Evolutionary conservation across 1,139 yeast species (phyloP).

Genomic region (Debaryomyces nepalensis): DNA sequence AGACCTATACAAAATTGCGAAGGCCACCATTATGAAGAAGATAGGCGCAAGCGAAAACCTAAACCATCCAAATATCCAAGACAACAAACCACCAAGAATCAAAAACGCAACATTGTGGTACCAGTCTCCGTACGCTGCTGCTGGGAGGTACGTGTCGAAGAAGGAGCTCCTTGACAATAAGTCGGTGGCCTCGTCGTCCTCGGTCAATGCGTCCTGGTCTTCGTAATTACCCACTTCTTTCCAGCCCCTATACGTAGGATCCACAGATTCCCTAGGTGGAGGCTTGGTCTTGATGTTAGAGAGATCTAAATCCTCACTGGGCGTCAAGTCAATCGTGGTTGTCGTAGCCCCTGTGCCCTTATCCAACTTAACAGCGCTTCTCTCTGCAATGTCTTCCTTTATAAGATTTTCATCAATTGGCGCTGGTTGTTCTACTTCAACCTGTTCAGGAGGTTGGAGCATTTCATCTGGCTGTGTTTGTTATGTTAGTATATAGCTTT

Average conservation of each 20-base stretch:
- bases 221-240: slow-evolving; percentile 91
- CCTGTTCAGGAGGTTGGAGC: slow-evolving; percentile 31
- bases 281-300: slow-evolving; percentile 42
- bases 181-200: slow-evolving; percentile 72
- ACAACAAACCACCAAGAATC: slow-evolving; percentile 64
- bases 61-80: slow-evolving; percentile 81
- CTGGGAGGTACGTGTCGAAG: slow-evolving; percentile 73
- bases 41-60: slow-evolving; percentile 81
- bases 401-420: slow-evolving; percentile 9
- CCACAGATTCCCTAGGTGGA: slow-evolving; percentile 56
- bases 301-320: slow-evolving; percentile 43
- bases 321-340: slow-evolving; percentile 22
- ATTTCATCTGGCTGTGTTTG: slow-evolving; percentile 29
- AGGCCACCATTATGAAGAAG: slow-evolving; percentile 64
- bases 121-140: slow-evolving; percentile 89
- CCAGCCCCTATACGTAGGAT: slow-evolving; percentile 86
- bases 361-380: slow-evolving; percentile 3
- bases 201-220: slow-evolving; percentile 63
- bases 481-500: slow-evolving; percentile 17
- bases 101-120: slow-evolving; percentile 81
- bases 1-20: slow-evolving; percentile 76
- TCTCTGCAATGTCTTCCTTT: slow-evolving; percentile 5
- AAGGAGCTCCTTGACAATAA: slow-evolving; percentile 68
- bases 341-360: slow-evolving; percentile 13
- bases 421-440: slow-evolving; percentile 19